Base-by-base conservation (phyloP, 495 filamentous ascomycete species). In the Lophiostoma macrostomum region DNA sequence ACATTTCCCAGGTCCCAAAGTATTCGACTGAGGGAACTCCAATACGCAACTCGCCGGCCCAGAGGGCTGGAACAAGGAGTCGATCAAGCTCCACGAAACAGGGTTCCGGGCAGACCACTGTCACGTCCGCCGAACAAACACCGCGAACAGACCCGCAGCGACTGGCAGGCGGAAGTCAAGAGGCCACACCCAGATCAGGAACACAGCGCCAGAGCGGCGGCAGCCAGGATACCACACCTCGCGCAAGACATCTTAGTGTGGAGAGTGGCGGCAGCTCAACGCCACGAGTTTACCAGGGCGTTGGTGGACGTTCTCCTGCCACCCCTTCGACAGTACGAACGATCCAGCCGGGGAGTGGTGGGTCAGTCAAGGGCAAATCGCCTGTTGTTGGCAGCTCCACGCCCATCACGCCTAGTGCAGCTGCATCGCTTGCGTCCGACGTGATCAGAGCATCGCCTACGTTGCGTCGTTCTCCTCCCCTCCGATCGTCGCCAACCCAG, bases 141-240 rank as follows among this genome's bases (percentile, higher is more conserved):
- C 30, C 31, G 5, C 6, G 19, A n/a, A 16, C 7, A n/a, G 32
- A 8, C 8, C 7, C 35, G 14, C 25, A 48, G 20, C 23, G 25
- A 10, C 7, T 25, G 5, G 19, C 39, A 23, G 50, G 29, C 12
- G 37, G 49, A 13, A 61, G 47, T 28, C 29, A 39, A 5, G 51
- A 61, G 20, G 51, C 45, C 29, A 60, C 56, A 28, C 56, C 56
- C 6, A 23, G 56, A 11, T 13, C 29, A 18, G 46, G 32, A 11
- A 40, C 43, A 30, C 53, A 56, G 36, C 53, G 53, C 11, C 49
- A 31, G n/a, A 37, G 54, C 23, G 60, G 57, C 29, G 57, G 60
- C n/a, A 63, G 60, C 41, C 53, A 63, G 47, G 54, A 63, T 6
- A 58, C 54, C 5, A 63, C 60, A 23, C 60, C 60, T n/a, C 60